Base-by-base conservation (phyloP, 192 early-diverging fungal species). In the Entrophospora sp. region DNA sequence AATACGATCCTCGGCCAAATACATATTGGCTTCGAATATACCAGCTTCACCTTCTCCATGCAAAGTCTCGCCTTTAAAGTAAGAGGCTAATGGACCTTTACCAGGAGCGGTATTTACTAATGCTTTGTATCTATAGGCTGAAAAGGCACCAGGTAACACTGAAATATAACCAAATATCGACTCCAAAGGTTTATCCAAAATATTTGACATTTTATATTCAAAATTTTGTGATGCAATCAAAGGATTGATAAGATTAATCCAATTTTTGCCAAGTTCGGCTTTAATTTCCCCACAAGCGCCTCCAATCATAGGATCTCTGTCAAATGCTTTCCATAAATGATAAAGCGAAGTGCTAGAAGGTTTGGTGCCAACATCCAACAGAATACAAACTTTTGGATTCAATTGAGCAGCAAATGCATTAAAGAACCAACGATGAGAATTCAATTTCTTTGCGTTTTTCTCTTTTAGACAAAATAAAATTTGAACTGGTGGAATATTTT, bases 361-460 rank as follows among this genome's bases (percentile, higher is more conserved):
- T 35, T 77, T 68, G 1, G 84, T 85, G 35, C 84, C 84, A 36
- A 85, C 84, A 76, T 85, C 84, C 48, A 85, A 65, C 56, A 85
- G 66, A 9, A 85, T 74, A 72, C 80, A 82, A 8, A 84, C 72
- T 35, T 85, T 77, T 12, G 84, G 84, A 37, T 75, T 70, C 40
- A 85, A 65, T 48, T 80, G 70, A 32, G 74, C 75, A 53, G 79
- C 79, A 49, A 85, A 81, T 22, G 84, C 84, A 64, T 85, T 79
- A 64, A n/a, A n/a, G n/a, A n/a, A n/a, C n/a, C n/a, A n/a, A n/a
- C n/a, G n/a, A n/a, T n/a, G n/a, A n/a, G n/a, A 85, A 85, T 87
- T 94, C 71, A 93, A 85, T 74, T 94, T 94, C 73, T 92, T 94
- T 63, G 85, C 85, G 69, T 94, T 94, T 78, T 91, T 90, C 72